Evolutionary conservation across 352 stramenopile species (phyloP).

Genomic region (Phytopythium vexans): DNA sequence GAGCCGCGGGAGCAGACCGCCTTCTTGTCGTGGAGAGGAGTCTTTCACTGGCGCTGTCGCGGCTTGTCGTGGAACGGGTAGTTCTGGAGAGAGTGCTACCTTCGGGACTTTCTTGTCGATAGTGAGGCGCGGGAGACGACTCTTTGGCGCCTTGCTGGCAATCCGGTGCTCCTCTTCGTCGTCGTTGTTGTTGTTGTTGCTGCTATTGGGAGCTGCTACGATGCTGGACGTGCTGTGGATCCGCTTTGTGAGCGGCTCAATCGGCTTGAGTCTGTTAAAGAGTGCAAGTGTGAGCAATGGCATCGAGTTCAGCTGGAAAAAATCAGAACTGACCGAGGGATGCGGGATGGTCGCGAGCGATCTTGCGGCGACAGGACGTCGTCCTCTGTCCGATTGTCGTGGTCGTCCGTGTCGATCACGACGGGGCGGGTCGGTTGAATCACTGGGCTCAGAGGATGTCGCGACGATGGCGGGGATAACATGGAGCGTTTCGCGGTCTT

Average conservation of each 20-base stretch:
- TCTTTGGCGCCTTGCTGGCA: background rate
- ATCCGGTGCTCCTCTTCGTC: background rate
- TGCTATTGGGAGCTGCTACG: background rate
- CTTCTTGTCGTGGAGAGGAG: background rate
- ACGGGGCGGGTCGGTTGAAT: too few relatives aligned
- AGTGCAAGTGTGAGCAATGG: background rate
- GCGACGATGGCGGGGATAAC: too few relatives aligned
- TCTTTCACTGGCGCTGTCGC: background rate
- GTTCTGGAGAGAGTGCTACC: background rate
- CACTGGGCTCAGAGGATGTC: too few relatives aligned
- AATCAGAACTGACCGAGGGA: constrained; percentile 14
- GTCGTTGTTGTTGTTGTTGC: background rate
- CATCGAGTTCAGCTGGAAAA: background rate
- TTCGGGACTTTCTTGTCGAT: background rate
- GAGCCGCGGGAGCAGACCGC: background rate
- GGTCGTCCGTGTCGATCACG: background rate
- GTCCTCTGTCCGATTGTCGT: background rate
- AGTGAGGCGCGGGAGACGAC: background rate
- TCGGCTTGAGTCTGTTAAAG: constrained; percentile 30
- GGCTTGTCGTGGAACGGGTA: background rate
- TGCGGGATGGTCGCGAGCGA: constrained; percentile 10
- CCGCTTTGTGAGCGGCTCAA: constrained; percentile 24
- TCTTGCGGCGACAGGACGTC: constrained; percentile 6
- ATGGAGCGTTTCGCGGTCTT: too few relatives aligned
- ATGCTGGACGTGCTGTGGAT: constrained; percentile 5